A percentile compares a stretch with the other conserved stretches of the same genome.
Conservation (phyloP, 2,329 filamentous ascomycete species). For the Sphaerulina populicola region DNA sequence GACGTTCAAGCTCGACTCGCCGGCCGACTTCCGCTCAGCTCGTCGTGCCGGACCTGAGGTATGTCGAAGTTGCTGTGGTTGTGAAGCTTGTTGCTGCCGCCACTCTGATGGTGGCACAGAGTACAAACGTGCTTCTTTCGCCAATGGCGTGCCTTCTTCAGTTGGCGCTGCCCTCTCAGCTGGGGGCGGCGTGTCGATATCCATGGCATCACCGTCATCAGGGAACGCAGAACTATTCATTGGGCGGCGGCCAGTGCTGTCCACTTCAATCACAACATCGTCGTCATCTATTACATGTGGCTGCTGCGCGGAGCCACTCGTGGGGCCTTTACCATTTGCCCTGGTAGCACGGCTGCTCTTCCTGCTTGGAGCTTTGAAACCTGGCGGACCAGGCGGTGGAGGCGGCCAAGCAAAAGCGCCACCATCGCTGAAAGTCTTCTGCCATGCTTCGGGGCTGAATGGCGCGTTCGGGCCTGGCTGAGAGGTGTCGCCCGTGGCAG, state of each 20-base stretch:
- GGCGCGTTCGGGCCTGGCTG: not conserved
- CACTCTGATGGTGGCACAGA: conserved; percentile 29
- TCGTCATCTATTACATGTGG: conserved; percentile 31
- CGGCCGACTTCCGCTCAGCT: conserved; percentile 10
- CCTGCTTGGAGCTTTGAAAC: conserved; percentile 26
- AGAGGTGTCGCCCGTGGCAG: not conserved
- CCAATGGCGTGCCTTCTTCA: conserved; percentile 6
- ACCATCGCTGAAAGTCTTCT: conserved; percentile 38
- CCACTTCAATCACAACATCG: conserved; percentile 21
- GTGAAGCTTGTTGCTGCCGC: conserved; percentile 21
- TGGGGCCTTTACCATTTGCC: conserved; percentile 3
- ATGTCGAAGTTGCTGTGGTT: conserved; percentile 20
- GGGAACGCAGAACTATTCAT: not conserved
- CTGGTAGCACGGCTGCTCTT: conserved; percentile 23
- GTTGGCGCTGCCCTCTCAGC: conserved; percentile 9
- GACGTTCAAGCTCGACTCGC: conserved; percentile 11
- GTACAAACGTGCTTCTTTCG: conserved; percentile 29
- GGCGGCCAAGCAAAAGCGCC: conserved; percentile 32
- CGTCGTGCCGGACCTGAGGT: conserved; percentile 13
- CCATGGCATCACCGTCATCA: conserved; percentile 38
- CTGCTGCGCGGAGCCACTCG: conserved; percentile 15
- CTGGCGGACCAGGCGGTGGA: conserved; percentile 24
- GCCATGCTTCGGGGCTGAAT: conserved; percentile 34
- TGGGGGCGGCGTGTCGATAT: conserved; percentile 38
- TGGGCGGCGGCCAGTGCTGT: conserved; percentile 3